phyloP scores from a whole-genome alignment of 2,329 filamentous ascomycete species.

The Fusarium sp. region DNA sequence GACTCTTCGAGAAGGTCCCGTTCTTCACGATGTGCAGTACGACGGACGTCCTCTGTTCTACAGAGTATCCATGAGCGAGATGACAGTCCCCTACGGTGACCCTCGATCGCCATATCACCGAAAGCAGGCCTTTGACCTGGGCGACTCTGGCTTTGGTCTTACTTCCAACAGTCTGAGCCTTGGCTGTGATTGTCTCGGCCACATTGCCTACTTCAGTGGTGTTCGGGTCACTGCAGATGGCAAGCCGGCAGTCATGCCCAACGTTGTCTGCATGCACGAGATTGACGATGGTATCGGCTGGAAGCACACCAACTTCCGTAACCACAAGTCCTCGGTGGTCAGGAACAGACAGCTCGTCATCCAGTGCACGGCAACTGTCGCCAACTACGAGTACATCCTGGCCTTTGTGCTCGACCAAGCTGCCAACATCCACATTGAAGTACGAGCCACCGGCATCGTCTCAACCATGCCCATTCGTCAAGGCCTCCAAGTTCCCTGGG shows the following conservation, averaged over 20 bases:
- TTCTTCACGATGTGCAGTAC: conserved; percentile 70
- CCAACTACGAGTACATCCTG: conserved; percentile 68
- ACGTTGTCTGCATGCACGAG: conserved; percentile 51
- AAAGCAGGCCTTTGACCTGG: conserved; percentile 78
- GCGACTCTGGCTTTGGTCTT: conserved; percentile 73
- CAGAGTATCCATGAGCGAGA: conserved; percentile 68
- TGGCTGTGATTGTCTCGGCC: conserved; percentile 72
- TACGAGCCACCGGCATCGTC: conserved; percentile 54
- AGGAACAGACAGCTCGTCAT: conserved; percentile 66
- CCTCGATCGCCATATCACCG: conserved; percentile 71
- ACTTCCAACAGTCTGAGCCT: conserved; percentile 75
- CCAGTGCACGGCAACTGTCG: conserved; percentile 69
- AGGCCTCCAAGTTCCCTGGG: conserved; percentile 63
- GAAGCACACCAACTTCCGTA: conserved; percentile 71
- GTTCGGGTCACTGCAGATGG: conserved; percentile 58
- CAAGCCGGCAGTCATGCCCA: conserved; percentile 74
- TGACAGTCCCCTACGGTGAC: conserved; percentile 60
- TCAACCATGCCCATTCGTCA: conserved; percentile 59
- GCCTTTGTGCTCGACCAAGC: conserved; percentile 62
- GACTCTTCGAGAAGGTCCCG: conserved; percentile 69
- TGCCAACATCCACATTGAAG: conserved; percentile 50
- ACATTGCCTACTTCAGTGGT: conserved; percentile 59
- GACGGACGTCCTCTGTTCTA: conserved; percentile 69
- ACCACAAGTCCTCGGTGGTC: conserved; percentile 63
- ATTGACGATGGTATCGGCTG: conserved; percentile 62